These are phyloP conservation scores for Dipteronia dyeriana DNA, from an alignment of 345 rosid genomes.

Conservation along the genomic window DNA sequence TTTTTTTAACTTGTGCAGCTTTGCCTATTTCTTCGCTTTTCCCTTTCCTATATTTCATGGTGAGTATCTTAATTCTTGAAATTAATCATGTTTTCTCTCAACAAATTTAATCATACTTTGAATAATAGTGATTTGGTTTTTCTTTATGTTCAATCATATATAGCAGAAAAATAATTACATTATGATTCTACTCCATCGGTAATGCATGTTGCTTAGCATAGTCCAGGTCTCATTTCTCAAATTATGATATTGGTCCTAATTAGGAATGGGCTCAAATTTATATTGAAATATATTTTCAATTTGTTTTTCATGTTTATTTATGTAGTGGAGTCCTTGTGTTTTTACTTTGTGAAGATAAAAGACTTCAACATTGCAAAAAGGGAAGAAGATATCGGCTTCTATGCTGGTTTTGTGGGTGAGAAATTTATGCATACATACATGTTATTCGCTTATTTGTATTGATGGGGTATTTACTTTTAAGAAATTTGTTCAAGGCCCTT, in stretches of 20 bases:
- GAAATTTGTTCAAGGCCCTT: background rate
- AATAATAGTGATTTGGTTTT: background rate
- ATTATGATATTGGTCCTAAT: background rate
- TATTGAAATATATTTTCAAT: background rate
- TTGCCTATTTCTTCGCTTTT: constrained; percentile 74
- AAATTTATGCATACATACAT: background rate
- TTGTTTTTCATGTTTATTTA: background rate
- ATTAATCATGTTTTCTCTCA: background rate
- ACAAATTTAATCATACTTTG: no score
- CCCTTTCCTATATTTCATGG: constrained; percentile 86
- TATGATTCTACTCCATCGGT: background rate
- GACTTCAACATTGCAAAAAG: constrained; percentile 72
- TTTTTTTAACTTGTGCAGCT: constrained; percentile 55
- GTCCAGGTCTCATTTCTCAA: background rate
- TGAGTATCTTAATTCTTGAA: constrained; percentile 26
- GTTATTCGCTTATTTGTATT: background rate
- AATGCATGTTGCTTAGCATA: background rate
- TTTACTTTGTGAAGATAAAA: constrained; percentile 44
- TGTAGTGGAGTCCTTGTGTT: constrained; percentile 5
- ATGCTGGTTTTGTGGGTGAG: constrained; percentile 85
- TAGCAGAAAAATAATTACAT: background rate
- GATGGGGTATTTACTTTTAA: background rate
- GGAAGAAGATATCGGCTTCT: constrained; percentile 88
- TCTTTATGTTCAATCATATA: background rate
- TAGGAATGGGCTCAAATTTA: background rate